Evolutionary conservation across 352 stramenopile species (phyloP), one percentile per base, ranked within the genome.

Genomic region (Pythium vanterpoolii): DNA sequence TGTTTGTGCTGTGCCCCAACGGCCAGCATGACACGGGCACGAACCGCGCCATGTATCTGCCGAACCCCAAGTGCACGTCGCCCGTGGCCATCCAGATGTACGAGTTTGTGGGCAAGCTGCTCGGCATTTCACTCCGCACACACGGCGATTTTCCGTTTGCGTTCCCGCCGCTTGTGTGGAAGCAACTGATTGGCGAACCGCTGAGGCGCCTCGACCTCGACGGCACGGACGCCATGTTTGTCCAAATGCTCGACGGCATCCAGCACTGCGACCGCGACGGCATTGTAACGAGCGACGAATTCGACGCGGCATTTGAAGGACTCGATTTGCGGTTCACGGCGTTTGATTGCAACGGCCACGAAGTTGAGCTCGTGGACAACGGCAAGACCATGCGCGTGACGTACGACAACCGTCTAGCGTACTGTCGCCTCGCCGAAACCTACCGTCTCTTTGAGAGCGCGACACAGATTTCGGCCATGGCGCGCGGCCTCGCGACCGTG

Each of bases 141-240:
- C 90, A 89, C 24, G 89, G 93, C 7, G 93, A 97, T 51, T 95
- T 98, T 19, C 89, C 90, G 10, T 96, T 98, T 40, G 87, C 92
- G 48, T 79, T 98, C 21, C 89, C 91, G 26, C 88, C 91, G 18
- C 71, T 98, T 8, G 91, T 98, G 58, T 98, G 95, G 95, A 98
- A 98, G 71, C 73, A 93, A 42, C 65, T 98, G 26, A 71, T 97
- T 21, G 69, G 79, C 7, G 74, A 97, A 49, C 74, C 87, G 13
- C 71, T 97, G 8, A 80, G 79, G 18, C 71, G 72, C 14, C 69
- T 73, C 13, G 95, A 98, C 67, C 70, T 98, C 9, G 86, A 97
- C 47, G 86, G 65, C 30, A 94, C 90, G 2, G 92, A 98, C 65
- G 81, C 83, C 21, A 95, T 96, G 73, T 82, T 97, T 42, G 78